phyloP scores from a whole-genome alignment of 2,329 filamentous ascomycete genomes.

The Diplodia seriata region DNA sequence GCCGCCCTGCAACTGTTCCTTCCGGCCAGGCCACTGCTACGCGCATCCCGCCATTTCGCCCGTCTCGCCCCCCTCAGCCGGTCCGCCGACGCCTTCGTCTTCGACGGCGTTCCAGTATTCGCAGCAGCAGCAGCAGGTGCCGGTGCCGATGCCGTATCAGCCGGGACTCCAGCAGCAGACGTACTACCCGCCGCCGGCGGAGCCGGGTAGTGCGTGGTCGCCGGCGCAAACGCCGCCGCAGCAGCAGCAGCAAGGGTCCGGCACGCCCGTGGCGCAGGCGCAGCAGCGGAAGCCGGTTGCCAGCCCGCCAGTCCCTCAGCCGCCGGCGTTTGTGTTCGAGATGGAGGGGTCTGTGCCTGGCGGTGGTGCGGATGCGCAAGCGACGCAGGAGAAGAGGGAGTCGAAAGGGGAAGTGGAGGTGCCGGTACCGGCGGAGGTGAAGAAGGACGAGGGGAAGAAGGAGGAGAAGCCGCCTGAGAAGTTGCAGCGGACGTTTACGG shows the following conservation, averaged over 20 bases:
- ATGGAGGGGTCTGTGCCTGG: conserved; percentile 9
- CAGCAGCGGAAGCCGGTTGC: neutral
- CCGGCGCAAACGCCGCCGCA: neutral
- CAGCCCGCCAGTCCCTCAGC: neutral
- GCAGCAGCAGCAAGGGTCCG: neutral
- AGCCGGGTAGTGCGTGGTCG: no score
- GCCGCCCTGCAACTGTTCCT: no score
- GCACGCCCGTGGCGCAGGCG: no score
- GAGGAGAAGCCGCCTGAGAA: neutral
- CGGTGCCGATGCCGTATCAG: neutral
- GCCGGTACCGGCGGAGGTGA: neutral
- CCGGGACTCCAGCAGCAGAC: neutral
- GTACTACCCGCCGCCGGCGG: neutral
- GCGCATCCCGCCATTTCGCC: neutral
- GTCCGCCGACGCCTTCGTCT: neutral
- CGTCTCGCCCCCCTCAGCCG: neutral
- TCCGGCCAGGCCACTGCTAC: neutral
- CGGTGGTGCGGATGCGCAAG: neutral
- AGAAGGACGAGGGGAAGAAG: no score
- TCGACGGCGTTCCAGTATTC: neutral
- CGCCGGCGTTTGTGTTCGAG: conserved; percentile 1
- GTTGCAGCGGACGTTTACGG: conserved; percentile 11
- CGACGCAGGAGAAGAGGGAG: neutral
- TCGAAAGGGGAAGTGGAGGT: neutral
- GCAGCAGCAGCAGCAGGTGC: neutral